Base-by-base conservation (phyloP, 176 grass and related monocot species). In the Carex littledalei region DNA sequence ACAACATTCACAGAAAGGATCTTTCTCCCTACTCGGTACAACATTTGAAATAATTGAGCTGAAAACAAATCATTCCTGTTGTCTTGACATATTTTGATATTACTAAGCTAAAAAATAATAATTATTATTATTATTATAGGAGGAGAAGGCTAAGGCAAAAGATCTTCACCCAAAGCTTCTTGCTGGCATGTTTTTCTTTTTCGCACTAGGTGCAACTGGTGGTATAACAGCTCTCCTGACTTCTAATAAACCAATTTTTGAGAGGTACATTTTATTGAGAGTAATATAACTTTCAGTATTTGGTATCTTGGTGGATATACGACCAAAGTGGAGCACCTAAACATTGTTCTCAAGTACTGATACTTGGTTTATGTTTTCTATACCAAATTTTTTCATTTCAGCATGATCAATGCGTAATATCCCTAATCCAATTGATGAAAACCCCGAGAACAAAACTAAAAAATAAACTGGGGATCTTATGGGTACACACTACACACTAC, bases 181-280 rank as follows among this genome's bases (percentile, higher is more conserved):
- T 2, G 89, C 84, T 18, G 93, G 96, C 87, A 95, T 98, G 93
- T 98, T 98, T 85, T 98, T 98, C 88, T 98, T 98, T 82, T 98
- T 98, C 37, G 90, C 93, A 21, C 83, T 92, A 16, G 96, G 96
- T 0, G 93, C 91, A 4, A 98, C 91, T 11, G 93, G 96, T 26
- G 96, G 96, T 17, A 32, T 95, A 83, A 98, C 91, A 34, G 91
- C 91, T 86, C 91, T 98, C 13, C 91, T 98, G 53, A 94, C 96
- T 53, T 94, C 93, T 53, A 78, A 89, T 12, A 95, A 92, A 89
- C 88, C 96, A n/a, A 94, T 94, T 81, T 90, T 98, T 57, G 96
- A 98, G 86, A 98, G 96, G 96, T 98, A 90, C 81, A 32, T 45
- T 50, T 78, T 56, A 78, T 32, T 31, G 24, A 56, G 39, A 72